These are phyloP conservation scores for Geosmithia flava DNA, from an alignment of 2,329 filamentous ascomycete species.

Conservation along the genomic window DNA sequence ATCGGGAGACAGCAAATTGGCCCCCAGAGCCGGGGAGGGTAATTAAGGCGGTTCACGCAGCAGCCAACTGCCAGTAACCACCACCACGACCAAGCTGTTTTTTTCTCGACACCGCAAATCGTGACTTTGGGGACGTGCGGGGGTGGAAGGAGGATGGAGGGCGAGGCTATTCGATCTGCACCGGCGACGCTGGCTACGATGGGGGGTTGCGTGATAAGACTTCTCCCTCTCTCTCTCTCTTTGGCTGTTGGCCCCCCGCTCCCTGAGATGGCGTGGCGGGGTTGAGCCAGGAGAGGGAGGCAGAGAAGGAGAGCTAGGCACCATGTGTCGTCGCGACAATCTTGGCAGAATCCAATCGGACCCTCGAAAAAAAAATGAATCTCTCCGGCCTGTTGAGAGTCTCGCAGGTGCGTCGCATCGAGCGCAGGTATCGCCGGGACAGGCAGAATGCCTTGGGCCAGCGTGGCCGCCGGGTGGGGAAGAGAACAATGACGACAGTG, in stretches of 20 bases:
- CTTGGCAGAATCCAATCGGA: not conserved
- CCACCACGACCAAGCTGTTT: not conserved
- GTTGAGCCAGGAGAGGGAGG: not conserved
- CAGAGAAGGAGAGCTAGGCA: not conserved
- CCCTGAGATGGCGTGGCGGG: slow-evolving; percentile 3
- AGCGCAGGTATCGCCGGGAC: not conserved
- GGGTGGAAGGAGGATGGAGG: not conserved
- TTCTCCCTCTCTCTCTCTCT: not conserved
- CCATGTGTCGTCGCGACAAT: not conserved
- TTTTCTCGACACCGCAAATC: not conserved
- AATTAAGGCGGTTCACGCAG: not conserved
- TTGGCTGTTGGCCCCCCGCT: slow-evolving; percentile 2
- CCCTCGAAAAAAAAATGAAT: not conserved
- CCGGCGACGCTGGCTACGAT: not conserved
- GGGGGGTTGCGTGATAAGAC: not conserved
- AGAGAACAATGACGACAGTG: slow-evolving; percentile 2
- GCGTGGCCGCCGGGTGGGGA: not conserved
- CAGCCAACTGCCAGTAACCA: not conserved
- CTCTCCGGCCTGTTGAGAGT: not conserved
- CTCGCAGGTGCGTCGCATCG: not conserved
- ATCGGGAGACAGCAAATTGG: not conserved
- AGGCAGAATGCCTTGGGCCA: not conserved
- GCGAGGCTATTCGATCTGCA: not conserved
- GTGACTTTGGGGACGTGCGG: not conserved
- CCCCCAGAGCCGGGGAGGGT: not conserved